A percentile compares a stretch with the other conserved stretches of the same genome.
These are phyloP conservation scores for Cunninghamia lanceolata DNA, from an alignment of 75 land plant genomes.

Conservation along the genomic window DNA sequence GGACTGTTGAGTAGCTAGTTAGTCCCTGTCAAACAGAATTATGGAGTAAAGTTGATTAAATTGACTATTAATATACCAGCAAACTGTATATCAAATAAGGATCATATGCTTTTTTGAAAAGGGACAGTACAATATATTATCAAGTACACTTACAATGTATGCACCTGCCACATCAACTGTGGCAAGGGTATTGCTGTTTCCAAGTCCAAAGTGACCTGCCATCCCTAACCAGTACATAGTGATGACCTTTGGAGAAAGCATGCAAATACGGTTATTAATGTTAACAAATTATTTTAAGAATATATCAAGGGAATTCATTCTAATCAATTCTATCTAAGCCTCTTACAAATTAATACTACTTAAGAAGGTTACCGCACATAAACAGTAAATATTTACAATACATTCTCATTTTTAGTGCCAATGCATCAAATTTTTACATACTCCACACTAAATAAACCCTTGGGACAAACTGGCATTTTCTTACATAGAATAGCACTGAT, in stretches of 20 bases:
- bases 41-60: neutral
- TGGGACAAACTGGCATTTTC: neutral
- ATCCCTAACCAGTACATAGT: slow-evolving; percentile 74
- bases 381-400: neutral
- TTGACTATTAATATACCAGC: neutral
- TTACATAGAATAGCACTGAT: neutral
- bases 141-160: slow-evolving; percentile 53
- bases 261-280: neutral
- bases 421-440: neutral
- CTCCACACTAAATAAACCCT: neutral
- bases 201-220: slow-evolving; percentile 89
- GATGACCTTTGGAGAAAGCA: slow-evolving; percentile 46
- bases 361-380: neutral
- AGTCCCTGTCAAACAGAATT: slow-evolving; percentile 58
- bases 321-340: neutral
- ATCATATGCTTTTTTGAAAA: neutral
- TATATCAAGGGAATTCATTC: neutral
- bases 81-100: neutral
- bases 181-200: slow-evolving; percentile 87
- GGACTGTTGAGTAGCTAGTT: slow-evolving; percentile 68
- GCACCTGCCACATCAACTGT: slow-evolving; percentile 98
- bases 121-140: neutral
- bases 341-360: neutral
- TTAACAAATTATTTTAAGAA: neutral
- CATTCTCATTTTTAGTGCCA: no score